Conservation (phyloP, 176 grass and related monocot species). For the Poa pratensis region DNA sequence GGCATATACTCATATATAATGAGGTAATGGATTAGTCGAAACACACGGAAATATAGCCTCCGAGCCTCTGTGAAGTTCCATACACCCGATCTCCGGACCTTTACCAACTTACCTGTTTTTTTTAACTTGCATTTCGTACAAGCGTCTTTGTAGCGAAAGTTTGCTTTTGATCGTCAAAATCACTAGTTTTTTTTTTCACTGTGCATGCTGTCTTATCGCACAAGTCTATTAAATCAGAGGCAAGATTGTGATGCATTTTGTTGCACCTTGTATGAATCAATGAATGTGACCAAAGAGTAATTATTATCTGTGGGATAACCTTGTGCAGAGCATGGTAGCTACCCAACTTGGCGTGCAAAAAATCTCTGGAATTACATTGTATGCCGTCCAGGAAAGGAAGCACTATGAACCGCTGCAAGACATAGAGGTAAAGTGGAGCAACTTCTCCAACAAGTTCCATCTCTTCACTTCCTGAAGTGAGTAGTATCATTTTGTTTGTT, state of each 20-base stretch:
- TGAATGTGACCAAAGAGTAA: not conserved
- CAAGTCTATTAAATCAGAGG: not conserved
- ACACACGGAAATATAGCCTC: not conserved
- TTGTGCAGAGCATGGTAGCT: conserved; percentile 83
- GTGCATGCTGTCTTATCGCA: not conserved
- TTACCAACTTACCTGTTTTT: conserved; percentile 12
- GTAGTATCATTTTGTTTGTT: not conserved
- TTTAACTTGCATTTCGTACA: conserved; percentile 20
- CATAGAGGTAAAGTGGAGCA: conserved; percentile 66
- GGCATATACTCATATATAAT: not conserved
- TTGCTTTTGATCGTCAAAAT: conserved; percentile 21
- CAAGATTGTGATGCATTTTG: conserved; percentile 21
- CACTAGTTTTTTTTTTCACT: not conserved
- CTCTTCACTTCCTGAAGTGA: not conserved
- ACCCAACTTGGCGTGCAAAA: conserved; percentile 88
- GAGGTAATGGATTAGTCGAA: not conserved
- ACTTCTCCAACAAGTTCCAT: not conserved
- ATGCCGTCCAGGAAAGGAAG: conserved; percentile 89
- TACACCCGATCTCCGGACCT: not conserved
- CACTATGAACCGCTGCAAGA: conserved; percentile 79
- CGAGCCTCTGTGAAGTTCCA: not conserved
- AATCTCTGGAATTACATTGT: conserved; percentile 85
- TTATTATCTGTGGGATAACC: conserved; percentile 41
- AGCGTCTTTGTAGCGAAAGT: conserved; percentile 15
- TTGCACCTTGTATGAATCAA: conserved; percentile 5